A percentile compares a stretch with the other conserved stretches of the same genome.
Conservation (phyloP, 345 rosid genomes). For the Sonneratia alba region DNA sequence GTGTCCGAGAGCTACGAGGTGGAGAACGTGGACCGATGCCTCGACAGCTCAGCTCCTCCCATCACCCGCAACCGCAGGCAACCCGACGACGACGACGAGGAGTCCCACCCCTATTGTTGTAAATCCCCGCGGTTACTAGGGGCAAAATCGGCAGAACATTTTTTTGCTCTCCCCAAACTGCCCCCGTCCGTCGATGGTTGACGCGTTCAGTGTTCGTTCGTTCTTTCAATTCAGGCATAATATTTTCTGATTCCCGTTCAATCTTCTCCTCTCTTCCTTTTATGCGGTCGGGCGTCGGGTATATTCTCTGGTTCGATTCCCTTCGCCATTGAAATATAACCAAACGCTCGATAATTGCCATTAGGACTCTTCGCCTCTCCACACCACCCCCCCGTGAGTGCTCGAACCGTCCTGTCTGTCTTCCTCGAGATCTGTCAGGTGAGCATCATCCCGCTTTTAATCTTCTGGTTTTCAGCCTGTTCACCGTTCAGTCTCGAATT, state of each 20-base stretch:
- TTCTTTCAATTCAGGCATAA: neutral
- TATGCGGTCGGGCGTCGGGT: conserved; percentile 13
- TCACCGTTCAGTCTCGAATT: neutral
- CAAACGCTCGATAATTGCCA: neutral
- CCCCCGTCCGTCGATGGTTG: neutral
- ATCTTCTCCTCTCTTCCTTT: neutral
- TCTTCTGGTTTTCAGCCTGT: neutral
- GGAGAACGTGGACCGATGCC: too few species aligned
- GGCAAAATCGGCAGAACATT: conserved; percentile 3
- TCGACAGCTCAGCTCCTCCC: too few species aligned
- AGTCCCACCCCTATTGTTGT: neutral
- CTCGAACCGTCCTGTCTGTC: neutral
- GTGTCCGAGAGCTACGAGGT: too few species aligned
- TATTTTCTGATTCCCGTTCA: neutral
- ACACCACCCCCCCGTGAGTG: neutral
- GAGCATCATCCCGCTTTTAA: neutral
- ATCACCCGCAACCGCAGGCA: too few species aligned
- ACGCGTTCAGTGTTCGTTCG: neutral
- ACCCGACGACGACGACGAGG: neutral
- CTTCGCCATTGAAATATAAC: neutral
- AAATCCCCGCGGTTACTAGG: neutral
- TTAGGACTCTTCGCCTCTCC: neutral
- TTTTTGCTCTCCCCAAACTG: neutral
- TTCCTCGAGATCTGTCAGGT: neutral
- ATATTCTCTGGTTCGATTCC: conserved; percentile 45